phyloP scores from a whole-genome alignment of 495 filamentous ascomycete genomes.

The Tuber umbilicatum region DNA sequence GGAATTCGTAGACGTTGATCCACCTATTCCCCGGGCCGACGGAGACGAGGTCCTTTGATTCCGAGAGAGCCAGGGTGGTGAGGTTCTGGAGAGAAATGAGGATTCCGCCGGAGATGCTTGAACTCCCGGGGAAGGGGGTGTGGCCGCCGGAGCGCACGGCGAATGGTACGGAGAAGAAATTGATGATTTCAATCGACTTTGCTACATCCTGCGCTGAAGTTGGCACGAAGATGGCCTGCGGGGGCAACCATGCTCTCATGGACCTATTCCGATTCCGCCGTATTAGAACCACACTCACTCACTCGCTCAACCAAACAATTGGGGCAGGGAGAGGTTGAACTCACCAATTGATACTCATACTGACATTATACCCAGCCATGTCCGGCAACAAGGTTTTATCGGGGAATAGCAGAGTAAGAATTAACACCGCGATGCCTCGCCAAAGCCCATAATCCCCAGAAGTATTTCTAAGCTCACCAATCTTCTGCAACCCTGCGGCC shows the following conservation, averaged over 20 bases:
- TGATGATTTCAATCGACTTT: conserved; percentile 29
- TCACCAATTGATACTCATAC: conserved; percentile 1
- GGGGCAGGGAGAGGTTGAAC: background rate
- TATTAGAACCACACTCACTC: background rate
- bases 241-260: conserved; percentile 34
- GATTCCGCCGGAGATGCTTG: conserved; percentile 46
- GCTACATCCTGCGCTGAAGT: conserved; percentile 24
- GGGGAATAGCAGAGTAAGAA: background rate
- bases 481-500: background rate
- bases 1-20: conserved; percentile 51
- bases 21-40: conserved; percentile 50
- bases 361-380: background rate
- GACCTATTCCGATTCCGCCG: conserved; percentile 25
- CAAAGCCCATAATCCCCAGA: background rate
- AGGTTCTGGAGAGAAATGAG: conserved; percentile 46
- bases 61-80: conserved; percentile 14
- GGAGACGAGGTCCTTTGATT: conserved; percentile 7
- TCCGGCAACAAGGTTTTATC: background rate
- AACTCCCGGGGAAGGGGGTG: conserved; percentile 45
- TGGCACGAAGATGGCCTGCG: conserved; percentile 35
- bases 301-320: background rate
- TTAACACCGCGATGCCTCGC: background rate
- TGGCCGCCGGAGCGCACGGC: conserved; percentile 50
- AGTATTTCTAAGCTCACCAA: background rate
- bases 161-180: conserved; percentile 42